A percentile compares a stretch with the other conserved stretches of the same genome.
Conservation (phyloP, 73 alveolate species). For the Breviolum minutum region DNA sequence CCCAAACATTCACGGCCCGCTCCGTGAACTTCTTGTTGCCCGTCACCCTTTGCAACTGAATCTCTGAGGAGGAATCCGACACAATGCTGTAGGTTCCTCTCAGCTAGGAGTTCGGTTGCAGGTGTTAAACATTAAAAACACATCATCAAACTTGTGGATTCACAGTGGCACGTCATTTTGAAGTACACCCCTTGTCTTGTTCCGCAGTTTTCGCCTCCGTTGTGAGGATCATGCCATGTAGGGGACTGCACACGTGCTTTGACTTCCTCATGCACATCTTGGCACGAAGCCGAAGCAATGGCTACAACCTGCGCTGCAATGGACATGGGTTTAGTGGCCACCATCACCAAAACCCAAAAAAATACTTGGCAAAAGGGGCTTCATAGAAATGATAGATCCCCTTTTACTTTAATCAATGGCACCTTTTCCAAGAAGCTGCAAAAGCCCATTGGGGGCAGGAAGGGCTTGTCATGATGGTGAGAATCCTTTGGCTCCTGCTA, state of each 20-base stretch:
- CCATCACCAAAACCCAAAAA: not conserved
- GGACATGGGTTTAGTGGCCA: not conserved
- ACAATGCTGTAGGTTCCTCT: constrained; percentile 29
- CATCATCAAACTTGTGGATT: not conserved
- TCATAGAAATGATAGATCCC: not conserved
- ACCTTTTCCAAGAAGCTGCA: no score
- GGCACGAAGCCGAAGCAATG: constrained; percentile 22
- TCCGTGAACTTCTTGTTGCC: constrained; percentile 78
- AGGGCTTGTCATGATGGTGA: no score
- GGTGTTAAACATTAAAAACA: not conserved
- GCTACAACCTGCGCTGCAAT: constrained; percentile 29
- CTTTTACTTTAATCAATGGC: no score
- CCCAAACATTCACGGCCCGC: not conserved
- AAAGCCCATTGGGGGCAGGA: no score
- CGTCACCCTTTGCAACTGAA: not conserved
- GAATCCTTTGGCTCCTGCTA: no score
- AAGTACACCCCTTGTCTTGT: not conserved
- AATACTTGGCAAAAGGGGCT: not conserved
- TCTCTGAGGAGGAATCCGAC: not conserved
- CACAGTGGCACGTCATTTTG: no score
- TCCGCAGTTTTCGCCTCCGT: not conserved
- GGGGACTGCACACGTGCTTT: constrained; percentile 25
- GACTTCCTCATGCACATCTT: constrained; percentile 48
- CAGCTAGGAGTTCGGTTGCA: not conserved
- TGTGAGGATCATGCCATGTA: constrained; percentile 79